A percentile compares a stretch with the other conserved stretches of the same genome.
Conservation (phyloP, 208 protist genomes). For the Crithidia fasciculata region DNA sequence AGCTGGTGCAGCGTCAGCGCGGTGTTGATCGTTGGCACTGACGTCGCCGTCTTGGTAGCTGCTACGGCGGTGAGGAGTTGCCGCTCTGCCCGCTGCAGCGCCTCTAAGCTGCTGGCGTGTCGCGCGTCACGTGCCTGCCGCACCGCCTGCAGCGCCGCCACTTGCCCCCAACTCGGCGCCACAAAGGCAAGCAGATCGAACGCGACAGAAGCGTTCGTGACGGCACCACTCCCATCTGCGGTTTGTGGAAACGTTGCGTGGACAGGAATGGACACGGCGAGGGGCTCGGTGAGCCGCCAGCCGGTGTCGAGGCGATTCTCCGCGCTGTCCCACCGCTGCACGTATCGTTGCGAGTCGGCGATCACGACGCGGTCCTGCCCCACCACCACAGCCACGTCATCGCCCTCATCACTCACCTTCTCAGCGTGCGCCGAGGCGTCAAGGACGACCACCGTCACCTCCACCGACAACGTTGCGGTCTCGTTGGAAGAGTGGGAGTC, state of each 20-base stretch:
- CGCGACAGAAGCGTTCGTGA: neutral
- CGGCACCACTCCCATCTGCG: too few species aligned
- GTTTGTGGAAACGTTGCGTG: neutral
- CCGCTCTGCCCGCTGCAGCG: conserved; percentile 14
- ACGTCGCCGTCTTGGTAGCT: neutral
- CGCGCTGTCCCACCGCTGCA: conserved; percentile 12
- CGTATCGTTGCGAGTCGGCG: neutral
- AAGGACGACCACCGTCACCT: conserved; percentile 10
- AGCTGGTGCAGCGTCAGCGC: neutral
- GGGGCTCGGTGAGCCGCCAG: conserved; percentile 23
- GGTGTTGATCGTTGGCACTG: neutral
- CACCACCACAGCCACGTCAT: conserved; percentile 13
- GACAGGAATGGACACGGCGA: conserved; percentile 16
- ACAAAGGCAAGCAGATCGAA: conserved; percentile 22
- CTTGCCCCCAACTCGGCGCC: conserved; percentile 27
- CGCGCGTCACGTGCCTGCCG: neutral
- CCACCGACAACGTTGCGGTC: neutral
- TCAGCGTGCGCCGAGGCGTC: too few species aligned
- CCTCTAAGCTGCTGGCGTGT: conserved; percentile 6
- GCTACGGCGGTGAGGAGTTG: conserved; percentile 1
- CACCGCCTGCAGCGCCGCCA: conserved; percentile 16
- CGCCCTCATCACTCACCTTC: neutral
- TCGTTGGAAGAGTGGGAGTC: neutral
- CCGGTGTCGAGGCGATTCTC: conserved; percentile 21
- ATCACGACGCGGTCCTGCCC: conserved; percentile 3